Conservation (phyloP, 2,329 filamentous ascomycete genomes). For the Microsporum ferrugineum region DNA sequence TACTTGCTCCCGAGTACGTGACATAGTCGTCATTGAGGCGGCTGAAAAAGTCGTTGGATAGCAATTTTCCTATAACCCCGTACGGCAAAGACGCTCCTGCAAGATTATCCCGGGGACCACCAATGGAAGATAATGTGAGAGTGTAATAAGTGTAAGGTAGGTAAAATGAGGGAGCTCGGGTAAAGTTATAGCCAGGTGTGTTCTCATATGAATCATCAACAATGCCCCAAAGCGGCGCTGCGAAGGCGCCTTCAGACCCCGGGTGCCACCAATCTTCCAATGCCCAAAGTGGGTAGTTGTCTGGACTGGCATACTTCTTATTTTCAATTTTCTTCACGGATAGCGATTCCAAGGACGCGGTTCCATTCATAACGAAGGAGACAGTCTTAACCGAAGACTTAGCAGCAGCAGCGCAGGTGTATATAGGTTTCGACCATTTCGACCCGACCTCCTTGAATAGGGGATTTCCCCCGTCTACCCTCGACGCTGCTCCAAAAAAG, state of each 20-base stretch:
- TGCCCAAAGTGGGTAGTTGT: slow-evolving; percentile 26
- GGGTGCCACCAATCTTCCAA: slow-evolving; percentile 26
- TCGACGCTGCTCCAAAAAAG: slow-evolving; percentile 30
- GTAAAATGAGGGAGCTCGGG: slow-evolving; percentile 18
- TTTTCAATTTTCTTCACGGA: slow-evolving; percentile 24
- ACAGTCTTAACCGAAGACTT: slow-evolving; percentile 38
- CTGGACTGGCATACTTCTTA: slow-evolving; percentile 27
- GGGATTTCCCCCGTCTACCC: slow-evolving; percentile 24
- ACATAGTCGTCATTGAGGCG: slow-evolving; percentile 15
- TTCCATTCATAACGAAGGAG: slow-evolving; percentile 34
- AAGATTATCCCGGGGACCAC: slow-evolving; percentile 18
- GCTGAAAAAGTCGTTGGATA: slow-evolving; percentile 22
- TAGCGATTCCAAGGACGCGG: slow-evolving; percentile 24
- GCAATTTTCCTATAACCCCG: background rate
- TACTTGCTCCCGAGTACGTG: slow-evolving; percentile 25
- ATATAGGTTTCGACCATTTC: slow-evolving; percentile 34
- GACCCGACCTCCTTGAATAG: slow-evolving; percentile 32
- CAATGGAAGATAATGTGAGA: background rate
- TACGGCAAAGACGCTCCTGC: slow-evolving; percentile 17
- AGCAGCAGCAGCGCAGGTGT: slow-evolving; percentile 33
- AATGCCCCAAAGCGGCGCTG: slow-evolving; percentile 32
- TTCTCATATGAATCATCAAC: slow-evolving; percentile 23
- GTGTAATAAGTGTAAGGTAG: slow-evolving; percentile 19
- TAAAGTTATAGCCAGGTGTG: slow-evolving; percentile 22
- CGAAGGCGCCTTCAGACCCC: slow-evolving; percentile 15